These are phyloP conservation scores for Lojkania enalia DNA, from an alignment of 2,329 filamentous ascomycete species.

Conservation along the genomic window DNA sequence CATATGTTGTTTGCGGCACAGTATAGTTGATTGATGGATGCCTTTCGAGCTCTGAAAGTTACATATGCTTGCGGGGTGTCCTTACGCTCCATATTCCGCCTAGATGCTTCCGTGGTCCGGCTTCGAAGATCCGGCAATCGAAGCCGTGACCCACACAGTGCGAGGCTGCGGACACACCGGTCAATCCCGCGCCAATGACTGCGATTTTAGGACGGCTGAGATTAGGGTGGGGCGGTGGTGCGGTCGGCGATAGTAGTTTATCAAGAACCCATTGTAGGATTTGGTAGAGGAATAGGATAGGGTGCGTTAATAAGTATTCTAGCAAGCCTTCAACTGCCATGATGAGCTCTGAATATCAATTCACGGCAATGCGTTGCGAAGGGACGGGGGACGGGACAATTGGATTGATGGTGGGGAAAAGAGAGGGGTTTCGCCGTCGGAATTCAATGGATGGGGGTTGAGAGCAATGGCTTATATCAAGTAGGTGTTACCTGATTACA, in stretches of 20 bases:
- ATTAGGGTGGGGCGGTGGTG: slow-evolving; percentile 62
- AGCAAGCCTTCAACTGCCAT: no score
- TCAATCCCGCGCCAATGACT: slow-evolving; percentile 60
- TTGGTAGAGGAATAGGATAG: slow-evolving; percentile 65
- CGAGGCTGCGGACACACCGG: slow-evolving; percentile 74
- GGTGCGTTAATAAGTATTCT: slow-evolving; percentile 41
- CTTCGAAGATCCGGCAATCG: slow-evolving; percentile 78
- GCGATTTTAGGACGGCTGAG: slow-evolving; percentile 63
- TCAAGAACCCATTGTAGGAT: slow-evolving; percentile 66
- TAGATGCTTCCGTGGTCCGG: slow-evolving; percentile 65
- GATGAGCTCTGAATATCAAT: no score
- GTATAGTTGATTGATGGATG: no score
- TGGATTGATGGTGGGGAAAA: no score
- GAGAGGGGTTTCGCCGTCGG: no score
- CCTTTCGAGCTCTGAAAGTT: neutral
- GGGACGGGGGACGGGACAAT: no score
- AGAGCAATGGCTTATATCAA: no score
- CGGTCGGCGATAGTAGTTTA: slow-evolving; percentile 68
- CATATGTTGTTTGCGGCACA: neutral
- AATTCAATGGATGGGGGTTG: no score
- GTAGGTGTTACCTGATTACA: no score
- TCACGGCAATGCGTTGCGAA: no score
- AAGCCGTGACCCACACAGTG: slow-evolving; percentile 87
- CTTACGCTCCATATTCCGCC: slow-evolving; percentile 81
- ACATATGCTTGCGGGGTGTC: slow-evolving; percentile 6